A percentile compares a stretch with the other conserved stretches of the same genome.
phyloP scores from a whole-genome alignment of 441 rosid genomes.

The Eruca vesicaria region DNA sequence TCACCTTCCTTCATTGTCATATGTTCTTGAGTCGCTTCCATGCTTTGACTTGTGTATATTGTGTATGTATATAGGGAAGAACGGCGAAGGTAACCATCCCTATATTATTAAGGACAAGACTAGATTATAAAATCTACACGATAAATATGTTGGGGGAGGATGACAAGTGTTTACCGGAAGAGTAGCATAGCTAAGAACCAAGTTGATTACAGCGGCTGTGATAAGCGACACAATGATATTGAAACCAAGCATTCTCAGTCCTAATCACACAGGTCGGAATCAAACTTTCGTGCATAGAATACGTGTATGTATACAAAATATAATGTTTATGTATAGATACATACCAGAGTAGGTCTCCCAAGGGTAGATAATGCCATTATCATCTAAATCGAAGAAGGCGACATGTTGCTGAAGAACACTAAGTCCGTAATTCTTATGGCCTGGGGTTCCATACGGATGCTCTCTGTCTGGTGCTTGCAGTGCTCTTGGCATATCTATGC shows the following conservation, averaged over 20 bases:
- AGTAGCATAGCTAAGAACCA: slow-evolving; percentile 59
- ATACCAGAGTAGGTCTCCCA: slow-evolving; percentile 88
- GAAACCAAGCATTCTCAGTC: slow-evolving; percentile 68
- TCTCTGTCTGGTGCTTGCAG: slow-evolving; percentile 72
- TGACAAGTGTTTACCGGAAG: slow-evolving; percentile 51
- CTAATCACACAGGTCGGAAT: slow-evolving; percentile 34
- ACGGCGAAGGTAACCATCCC: slow-evolving; percentile 90
- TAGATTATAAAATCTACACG: background rate
- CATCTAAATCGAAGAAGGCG: slow-evolving; percentile 75
- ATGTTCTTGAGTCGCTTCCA: slow-evolving; percentile 72
- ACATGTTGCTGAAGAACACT: slow-evolving; percentile 93
- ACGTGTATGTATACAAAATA: background rate
- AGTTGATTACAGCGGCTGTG: slow-evolving; percentile 49
- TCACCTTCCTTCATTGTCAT: slow-evolving; percentile 83
- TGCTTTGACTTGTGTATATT: slow-evolving; percentile 87
- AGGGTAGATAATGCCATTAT: slow-evolving; percentile 83
- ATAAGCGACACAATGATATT: slow-evolving; percentile 54
- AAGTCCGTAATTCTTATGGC: slow-evolving; percentile 48
- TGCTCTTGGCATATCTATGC: slow-evolving; percentile 80
- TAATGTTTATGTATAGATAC: background rate
- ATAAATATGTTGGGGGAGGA: background rate
- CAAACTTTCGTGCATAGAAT: background rate
- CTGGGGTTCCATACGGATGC: slow-evolving; percentile 77
- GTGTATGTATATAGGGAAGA: slow-evolving; percentile 72
- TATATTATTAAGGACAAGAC: slow-evolving; percentile 9